Evolutionary conservation across 768 basidiomycete genomes (phyloP).

Genomic region (Amanita subjunquillea): DNA sequence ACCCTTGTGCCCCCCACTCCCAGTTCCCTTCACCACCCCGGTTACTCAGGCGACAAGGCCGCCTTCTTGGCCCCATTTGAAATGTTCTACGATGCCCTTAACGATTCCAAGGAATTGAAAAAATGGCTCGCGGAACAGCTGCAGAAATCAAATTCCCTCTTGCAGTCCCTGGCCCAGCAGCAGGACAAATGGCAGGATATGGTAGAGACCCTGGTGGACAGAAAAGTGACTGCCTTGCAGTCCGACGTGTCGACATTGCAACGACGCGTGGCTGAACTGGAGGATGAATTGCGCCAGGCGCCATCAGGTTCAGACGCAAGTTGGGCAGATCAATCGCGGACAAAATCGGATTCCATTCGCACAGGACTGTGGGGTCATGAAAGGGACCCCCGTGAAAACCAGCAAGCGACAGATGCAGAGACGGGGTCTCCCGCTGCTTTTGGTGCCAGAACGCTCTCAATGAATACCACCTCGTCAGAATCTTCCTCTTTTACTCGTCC

Average conservation of each 20-base stretch:
- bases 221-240: constrained; percentile 43
- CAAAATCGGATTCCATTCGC: constrained; percentile 24
- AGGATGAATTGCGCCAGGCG: constrained; percentile 32
- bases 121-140: constrained; percentile 68
- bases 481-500: constrained; percentile 15
- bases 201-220: constrained; percentile 53
- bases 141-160: constrained; percentile 46
- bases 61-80: constrained; percentile 81
- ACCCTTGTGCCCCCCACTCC: constrained; percentile 62
- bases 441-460: constrained; percentile 38
- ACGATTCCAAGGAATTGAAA: constrained; percentile 74
- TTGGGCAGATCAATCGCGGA: constrained; percentile 17
- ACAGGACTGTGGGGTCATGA: constrained; percentile 25
- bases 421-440: constrained; percentile 38
- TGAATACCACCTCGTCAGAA: constrained; percentile 19
- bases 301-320: constrained; percentile 8
- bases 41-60: constrained; percentile 52
- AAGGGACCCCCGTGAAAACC: constrained; percentile 23
- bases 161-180: constrained; percentile 42
- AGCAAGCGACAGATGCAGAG: constrained; percentile 21
- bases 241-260: constrained; percentile 53
- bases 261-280: constrained; percentile 60
- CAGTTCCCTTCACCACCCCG: constrained; percentile 50
- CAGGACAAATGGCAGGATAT: constrained; percentile 53
- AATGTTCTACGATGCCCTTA: constrained; percentile 75